Evolutionary conservation across 257 asterid genomes (phyloP), one percentile per base, ranked within the genome.

Genomic region (Gardenia jasminoides): DNA sequence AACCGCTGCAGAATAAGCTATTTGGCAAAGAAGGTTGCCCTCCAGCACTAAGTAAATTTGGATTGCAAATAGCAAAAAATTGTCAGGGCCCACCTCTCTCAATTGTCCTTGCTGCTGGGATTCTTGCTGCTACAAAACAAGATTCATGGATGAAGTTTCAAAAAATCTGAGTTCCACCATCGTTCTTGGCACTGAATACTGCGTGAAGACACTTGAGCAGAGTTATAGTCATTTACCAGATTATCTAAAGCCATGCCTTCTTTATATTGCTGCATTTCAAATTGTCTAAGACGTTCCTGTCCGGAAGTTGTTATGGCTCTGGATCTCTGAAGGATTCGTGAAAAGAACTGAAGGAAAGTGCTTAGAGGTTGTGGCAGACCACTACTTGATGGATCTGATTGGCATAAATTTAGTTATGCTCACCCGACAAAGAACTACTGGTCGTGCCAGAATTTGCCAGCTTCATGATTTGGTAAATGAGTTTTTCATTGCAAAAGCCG

Each of bases 151-250:
- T 16, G 44, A 61, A 22, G 70, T 68, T 10, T 75, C 72, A 4
- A 58, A 48, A 1, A 75, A 36, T 54, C 24, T 48, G 10, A 1
- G 26, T 46, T 70, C 75, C 10, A 26, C 52, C 69, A 52, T 22
- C 4, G 20, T 52, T 52, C 33, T 22, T 56, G 22, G 48, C 72
- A 26, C 56, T 43, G 43, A 58, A 46, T 9, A 56, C 43, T 43
- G 76, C 79, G 44, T 1, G 65, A 44, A 47, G 48, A 74, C 58
- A 50, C 30, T 87, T n/a, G 69, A 31, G 26, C 46, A 46, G 33
- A 87, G 88, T 61, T 84, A 82, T 47, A 71, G 65, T 1, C 31
- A 81, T 76, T 68, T 86, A 67, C 84, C 83, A 26, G 74, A 59
- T 10, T 47, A 31, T 36, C 39, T 36, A 4, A 36, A 4, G 39